A percentile compares a stretch with the other conserved stretches of the same genome.
These are phyloP conservation scores for Melocanna baccifera DNA, from an alignment of 176 grass and related monocot species.

Conservation along the genomic window DNA sequence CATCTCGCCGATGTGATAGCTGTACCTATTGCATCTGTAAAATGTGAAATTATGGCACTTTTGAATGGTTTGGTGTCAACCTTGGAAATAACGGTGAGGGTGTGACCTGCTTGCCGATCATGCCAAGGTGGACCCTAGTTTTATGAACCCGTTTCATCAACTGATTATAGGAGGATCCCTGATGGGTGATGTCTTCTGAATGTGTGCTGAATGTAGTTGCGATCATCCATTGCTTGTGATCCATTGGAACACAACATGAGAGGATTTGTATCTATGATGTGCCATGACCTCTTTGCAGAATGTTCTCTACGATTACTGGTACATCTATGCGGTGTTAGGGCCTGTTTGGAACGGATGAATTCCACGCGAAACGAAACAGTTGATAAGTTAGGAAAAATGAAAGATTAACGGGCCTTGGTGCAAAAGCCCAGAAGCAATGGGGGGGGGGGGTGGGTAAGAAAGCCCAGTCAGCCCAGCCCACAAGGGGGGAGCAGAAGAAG, in stretches of 20 bases:
- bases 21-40: background rate
- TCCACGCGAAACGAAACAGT: too few species aligned
- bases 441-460: too few species aligned
- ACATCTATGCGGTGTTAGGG: too few species aligned
- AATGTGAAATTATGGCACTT: background rate
- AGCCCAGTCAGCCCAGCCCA: background rate
- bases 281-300: background rate
- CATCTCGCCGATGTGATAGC: background rate
- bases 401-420: too few species aligned
- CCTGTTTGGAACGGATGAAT: too few species aligned
- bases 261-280: background rate
- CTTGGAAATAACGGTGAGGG: conserved; percentile 16
- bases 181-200: background rate
- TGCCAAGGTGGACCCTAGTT: background rate
- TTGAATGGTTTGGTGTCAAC: background rate
- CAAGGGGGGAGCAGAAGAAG: background rate
- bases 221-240: background rate
- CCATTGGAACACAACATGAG: background rate
- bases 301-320: background rate
- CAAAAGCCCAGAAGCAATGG: too few species aligned
- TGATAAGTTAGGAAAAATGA: too few species aligned
- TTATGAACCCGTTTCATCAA: background rate
- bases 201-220: background rate
- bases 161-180: background rate
- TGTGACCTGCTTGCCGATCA: background rate